Percentiles rank a stretch among this genome's conserved stretches.
Evolutionary conservation across 371 early-diverging fungal genomes (phyloP).

Genomic region (Rhizomucor miehei): DNA sequence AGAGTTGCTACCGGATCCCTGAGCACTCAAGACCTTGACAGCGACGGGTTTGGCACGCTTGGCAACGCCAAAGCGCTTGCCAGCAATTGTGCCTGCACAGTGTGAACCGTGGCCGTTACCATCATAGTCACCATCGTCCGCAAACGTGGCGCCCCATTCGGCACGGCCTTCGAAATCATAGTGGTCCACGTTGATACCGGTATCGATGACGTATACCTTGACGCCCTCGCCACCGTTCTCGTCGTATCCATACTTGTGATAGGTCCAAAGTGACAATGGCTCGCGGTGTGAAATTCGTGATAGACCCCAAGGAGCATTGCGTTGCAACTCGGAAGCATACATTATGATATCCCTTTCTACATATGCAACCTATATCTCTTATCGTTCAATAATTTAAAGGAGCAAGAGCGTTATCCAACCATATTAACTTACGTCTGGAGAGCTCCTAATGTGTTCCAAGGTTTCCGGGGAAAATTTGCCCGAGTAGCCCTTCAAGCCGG

Average conservation of each 20-base stretch:
- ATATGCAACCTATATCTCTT: slow-evolving; percentile 65
- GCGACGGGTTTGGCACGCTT: slow-evolving; percentile 89
- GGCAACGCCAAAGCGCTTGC: slow-evolving; percentile 87
- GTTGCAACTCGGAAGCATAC: slow-evolving; percentile 68
- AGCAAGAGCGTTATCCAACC: neutral
- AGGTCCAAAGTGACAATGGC: slow-evolving; percentile 60
- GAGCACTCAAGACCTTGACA: slow-evolving; percentile 88
- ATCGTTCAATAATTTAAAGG: neutral
- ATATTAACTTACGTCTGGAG: slow-evolving; percentile 34
- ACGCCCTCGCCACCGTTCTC: slow-evolving; percentile 75
- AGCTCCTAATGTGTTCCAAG: slow-evolving; percentile 66
- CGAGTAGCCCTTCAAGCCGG: slow-evolving; percentile 76
- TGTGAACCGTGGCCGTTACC: slow-evolving; percentile 90
- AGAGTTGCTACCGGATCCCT: slow-evolving; percentile 80
- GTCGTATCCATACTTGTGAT: slow-evolving; percentile 75
- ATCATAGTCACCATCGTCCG: slow-evolving; percentile 68
- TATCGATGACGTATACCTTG: slow-evolving; percentile 85
- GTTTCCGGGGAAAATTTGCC: slow-evolving; percentile 70
- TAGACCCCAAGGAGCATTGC: slow-evolving; percentile 88
- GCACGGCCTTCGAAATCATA: slow-evolving; percentile 87
- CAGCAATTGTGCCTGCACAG: slow-evolving; percentile 93
- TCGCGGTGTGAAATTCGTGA: slow-evolving; percentile 83
- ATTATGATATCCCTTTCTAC: slow-evolving; percentile 88
- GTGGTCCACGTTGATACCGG: slow-evolving; percentile 79
- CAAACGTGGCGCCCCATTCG: slow-evolving; percentile 69